Percentiles rank a stretch among this genome's conserved stretches.
phyloP scores from a whole-genome alignment of 768 basidiomycete genomes.

The Cystobasidium tubakii region DNA sequence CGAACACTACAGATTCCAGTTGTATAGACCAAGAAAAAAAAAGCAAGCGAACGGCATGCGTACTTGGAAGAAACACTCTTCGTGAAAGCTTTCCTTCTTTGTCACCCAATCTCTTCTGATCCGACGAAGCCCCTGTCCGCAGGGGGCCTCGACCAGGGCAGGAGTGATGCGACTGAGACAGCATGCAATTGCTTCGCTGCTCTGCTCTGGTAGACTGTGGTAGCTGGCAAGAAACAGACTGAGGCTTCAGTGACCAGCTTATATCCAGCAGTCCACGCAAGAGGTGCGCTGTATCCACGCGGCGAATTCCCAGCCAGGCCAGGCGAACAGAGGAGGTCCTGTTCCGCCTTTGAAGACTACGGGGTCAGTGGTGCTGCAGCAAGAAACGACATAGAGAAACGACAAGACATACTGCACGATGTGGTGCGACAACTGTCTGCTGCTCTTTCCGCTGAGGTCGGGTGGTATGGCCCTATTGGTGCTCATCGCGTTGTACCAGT shows the following conservation, averaged over 20 bases:
- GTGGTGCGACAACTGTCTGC: constrained; percentile 26
- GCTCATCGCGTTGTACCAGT: constrained; percentile 27
- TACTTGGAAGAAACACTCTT: background rate
- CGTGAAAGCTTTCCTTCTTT: background rate
- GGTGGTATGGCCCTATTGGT: constrained; percentile 15
- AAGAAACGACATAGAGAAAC: background rate
- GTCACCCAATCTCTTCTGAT: background rate
- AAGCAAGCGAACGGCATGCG: too few species aligned
- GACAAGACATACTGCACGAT: background rate
- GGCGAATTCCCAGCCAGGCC: background rate
- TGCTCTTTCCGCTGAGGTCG: constrained; percentile 16
- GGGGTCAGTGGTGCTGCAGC: too few species aligned
- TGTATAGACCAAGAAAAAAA: too few species aligned
- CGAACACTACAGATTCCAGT: too few species aligned
- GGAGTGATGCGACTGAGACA: background rate
- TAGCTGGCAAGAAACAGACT: too few species aligned
- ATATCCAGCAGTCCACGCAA: too few species aligned
- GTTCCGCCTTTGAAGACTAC: too few species aligned
- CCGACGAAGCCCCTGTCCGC: background rate
- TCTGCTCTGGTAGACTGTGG: background rate
- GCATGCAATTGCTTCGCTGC: background rate
- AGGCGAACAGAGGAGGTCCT: background rate
- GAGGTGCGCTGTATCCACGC: too few species aligned
- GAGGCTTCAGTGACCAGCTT: too few species aligned
- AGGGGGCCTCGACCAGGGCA: background rate